Evolutionary conservation across 495 filamentous ascomycete species (phyloP), one percentile per base, ranked within the genome.

Genomic region (Penicillium desertorum): DNA sequence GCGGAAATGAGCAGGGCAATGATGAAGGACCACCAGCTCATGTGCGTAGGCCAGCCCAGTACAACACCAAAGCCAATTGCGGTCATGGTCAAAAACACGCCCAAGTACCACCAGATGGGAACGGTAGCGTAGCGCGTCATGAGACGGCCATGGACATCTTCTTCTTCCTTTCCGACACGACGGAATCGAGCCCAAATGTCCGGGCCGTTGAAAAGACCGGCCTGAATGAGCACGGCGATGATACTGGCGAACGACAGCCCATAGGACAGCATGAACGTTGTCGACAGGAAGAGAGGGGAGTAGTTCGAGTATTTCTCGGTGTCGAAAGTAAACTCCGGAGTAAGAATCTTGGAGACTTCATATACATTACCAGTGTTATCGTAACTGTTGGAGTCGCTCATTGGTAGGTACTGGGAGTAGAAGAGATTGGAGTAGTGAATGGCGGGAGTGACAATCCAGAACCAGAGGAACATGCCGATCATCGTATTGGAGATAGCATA

Each of bases 71-170:
- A 71, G 1, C 75, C 76, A 7, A 88, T 67, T 6, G 63, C 80
- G 19, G 84, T 61, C 60, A 82, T 82, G 36, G 71, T 42, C 2
- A 81, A n/a, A 5, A 80, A 67, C 16, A 86, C 63, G 1, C 56
- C 62, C 0, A 61, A 64, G 57, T 86, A 88, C 86, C 86, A 89
- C 84, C 84, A 87, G 20, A 85, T 68, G 2, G 85, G 85, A 7
- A 80, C 82, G 1, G 80, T 71, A 57, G 67, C 71, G 65, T 85
- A 89, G 3, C 79, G 80, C 1, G 71, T 59, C 81, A 89, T 88
- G 32, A 89, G 69, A 19, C 79, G 80, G 50, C 76, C 75, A 61
- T 90, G 88, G 4, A 90, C 73, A 59, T 91, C 88, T 48, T 81
- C 84, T 37, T 85, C 80, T 54, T 89, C 84, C 2, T 71, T 72